phyloP scores from a whole-genome alignment of 441 rosid genomes.

The Adansonia gregorii region DNA sequence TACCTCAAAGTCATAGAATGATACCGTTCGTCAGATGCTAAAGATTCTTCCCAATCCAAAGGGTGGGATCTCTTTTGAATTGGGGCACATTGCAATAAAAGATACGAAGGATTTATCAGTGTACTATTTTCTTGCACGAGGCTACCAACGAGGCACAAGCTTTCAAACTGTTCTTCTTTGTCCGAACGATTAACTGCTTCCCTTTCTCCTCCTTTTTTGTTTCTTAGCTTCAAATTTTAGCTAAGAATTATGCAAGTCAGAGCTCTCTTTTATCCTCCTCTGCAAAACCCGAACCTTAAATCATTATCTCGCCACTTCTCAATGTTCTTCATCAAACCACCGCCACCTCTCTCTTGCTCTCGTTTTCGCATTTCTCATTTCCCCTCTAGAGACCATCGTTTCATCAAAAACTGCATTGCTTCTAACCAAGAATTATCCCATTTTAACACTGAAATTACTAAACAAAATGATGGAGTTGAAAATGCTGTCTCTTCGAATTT shows the following conservation, averaged over 20 bases:
- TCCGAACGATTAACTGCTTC: neutral
- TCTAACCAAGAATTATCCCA: constrained; percentile 41
- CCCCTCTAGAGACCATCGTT: constrained; percentile 16
- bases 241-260: constrained; percentile 35
- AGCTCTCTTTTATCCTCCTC: constrained; percentile 28
- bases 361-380: constrained; percentile 33
- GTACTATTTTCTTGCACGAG: neutral
- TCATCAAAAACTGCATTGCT: constrained; percentile 34
- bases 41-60: neutral
- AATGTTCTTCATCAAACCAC: constrained; percentile 26
- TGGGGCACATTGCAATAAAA: neutral
- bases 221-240: neutral
- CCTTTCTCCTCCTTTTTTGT: neutral
- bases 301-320: constrained; percentile 28
- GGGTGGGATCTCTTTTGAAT: neutral
- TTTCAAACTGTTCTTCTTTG: neutral
- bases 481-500: constrained; percentile 22
- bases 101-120: neutral
- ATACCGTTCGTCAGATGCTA: neutral
- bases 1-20: neutral
- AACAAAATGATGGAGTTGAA: neutral
- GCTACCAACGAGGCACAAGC: neutral
- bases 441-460: neutral
- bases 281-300: constrained; percentile 23
- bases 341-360: constrained; percentile 21